Conservation (phyloP, 108 stramenopile genomes). For the Cylindrotheca fusiformis region DNA sequence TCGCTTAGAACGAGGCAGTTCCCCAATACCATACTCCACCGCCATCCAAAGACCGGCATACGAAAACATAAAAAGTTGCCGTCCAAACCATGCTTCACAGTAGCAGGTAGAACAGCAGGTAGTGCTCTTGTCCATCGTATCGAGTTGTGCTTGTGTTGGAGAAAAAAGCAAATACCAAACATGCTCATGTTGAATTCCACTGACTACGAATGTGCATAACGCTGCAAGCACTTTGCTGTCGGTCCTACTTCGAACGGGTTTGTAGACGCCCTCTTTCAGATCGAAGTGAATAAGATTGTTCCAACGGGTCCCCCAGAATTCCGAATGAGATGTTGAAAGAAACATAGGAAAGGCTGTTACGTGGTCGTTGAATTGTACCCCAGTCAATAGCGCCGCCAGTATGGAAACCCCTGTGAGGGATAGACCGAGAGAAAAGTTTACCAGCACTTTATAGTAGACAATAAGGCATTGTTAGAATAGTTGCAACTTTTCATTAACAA, state of each 20-base stretch:
- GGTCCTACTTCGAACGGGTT: slow-evolving; percentile 42
- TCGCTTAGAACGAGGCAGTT: neutral
- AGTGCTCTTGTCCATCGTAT: neutral
- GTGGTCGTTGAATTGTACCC: slow-evolving; percentile 6
- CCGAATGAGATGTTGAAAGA: slow-evolving; percentile 45
- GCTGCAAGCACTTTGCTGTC: slow-evolving; percentile 30
- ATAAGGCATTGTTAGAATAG: no score
- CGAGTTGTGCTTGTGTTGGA: neutral
- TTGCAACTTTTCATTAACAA: neutral
- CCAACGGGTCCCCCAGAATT: slow-evolving; percentile 81
- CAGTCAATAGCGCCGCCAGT: slow-evolving; percentile 2
- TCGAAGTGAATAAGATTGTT: slow-evolving; percentile 59
- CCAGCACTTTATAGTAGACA: neutral
- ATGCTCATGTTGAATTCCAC: slow-evolving; percentile 71
- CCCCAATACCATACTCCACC: slow-evolving; percentile 14
- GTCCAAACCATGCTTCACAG: slow-evolving; percentile 7
- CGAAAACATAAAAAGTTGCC: slow-evolving; percentile 23
- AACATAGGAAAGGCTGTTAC: slow-evolving; percentile 50
- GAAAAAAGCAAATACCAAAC: slow-evolving; percentile 18
- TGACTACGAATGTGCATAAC: slow-evolving; percentile 54
- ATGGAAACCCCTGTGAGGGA: slow-evolving; percentile 1
- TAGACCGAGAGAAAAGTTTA: slow-evolving; percentile 4
- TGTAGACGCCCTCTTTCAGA: slow-evolving; percentile 72
- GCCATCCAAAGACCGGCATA: slow-evolving; percentile 19
- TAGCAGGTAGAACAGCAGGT: slow-evolving; percentile 9